Percentiles rank a stretch among this genome's conserved stretches.
These are phyloP conservation scores for Bremia lactucae DNA, from an alignment of 352 stramenopile genomes.

Conservation along the genomic window DNA sequence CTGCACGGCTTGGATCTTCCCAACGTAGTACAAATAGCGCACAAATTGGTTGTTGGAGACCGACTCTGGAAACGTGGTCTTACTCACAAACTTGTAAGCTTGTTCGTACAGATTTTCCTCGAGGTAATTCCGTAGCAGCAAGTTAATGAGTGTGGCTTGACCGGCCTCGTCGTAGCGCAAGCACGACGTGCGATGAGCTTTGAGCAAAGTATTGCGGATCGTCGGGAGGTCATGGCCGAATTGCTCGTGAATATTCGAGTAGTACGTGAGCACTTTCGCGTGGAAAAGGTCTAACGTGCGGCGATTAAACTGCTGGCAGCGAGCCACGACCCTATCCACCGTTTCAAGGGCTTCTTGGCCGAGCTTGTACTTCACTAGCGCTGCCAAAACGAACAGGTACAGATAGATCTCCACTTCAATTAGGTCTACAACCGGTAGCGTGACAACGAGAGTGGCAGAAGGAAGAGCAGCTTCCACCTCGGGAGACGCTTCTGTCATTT, in stretches of 20 bases:
- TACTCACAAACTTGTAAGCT: conserved; percentile 88
- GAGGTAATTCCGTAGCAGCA: conserved; percentile 87
- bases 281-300: conserved; percentile 72
- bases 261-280: conserved; percentile 72
- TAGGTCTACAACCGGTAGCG: conserved; percentile 50
- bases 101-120: conserved; percentile 87
- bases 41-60: conserved; percentile 99
- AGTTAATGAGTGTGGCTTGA: conserved; percentile 85
- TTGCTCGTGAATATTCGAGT: conserved; percentile 61
- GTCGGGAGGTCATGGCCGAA: conserved; percentile 41
- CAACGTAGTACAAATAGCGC: conserved; percentile 95
- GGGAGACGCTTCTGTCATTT: conserved; percentile 41
- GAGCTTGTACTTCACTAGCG: conserved; percentile 63
- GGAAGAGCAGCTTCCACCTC: conserved; percentile 21
- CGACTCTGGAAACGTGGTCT: conserved; percentile 81
- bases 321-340: conserved; percentile 38
- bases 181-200: conserved; percentile 80
- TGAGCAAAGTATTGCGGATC: conserved; percentile 62
- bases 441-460: conserved; percentile 7
- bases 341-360: conserved; percentile 40
- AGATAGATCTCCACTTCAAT: conserved; percentile 85
- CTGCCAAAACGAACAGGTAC: conserved; percentile 62
- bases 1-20: conserved; percentile 92
- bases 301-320: conserved; percentile 70
- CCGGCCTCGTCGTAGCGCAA: conserved; percentile 85